phyloP scores from a whole-genome alignment of 352 stramenopile genomes.

The Pythium rhizo-oryzae region DNA sequence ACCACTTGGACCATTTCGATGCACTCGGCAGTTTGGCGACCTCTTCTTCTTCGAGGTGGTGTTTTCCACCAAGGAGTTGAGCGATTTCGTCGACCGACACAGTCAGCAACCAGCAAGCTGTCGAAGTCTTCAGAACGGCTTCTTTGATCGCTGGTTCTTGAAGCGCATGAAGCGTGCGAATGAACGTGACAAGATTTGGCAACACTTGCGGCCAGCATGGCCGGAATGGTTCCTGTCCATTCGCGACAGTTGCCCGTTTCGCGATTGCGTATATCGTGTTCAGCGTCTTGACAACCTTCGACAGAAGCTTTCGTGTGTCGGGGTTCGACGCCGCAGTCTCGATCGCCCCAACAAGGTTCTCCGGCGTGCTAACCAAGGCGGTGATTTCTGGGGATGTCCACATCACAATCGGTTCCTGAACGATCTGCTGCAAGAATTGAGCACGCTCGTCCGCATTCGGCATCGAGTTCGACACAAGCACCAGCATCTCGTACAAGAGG shows the following conservation, averaged over 20 bases:
- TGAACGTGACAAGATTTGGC: slow-evolving; percentile 62
- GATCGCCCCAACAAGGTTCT: slow-evolving; percentile 60
- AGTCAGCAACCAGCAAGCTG: slow-evolving; percentile 64
- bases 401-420: slow-evolving; percentile 60
- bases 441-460: slow-evolving; percentile 55
- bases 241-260: slow-evolving; percentile 47
- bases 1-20: slow-evolving; percentile 76
- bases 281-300: slow-evolving; percentile 71
- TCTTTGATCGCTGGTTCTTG: slow-evolving; percentile 56
- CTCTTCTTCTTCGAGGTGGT: slow-evolving; percentile 72
- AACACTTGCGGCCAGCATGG: slow-evolving; percentile 68
- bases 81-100: slow-evolving; percentile 78
- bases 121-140: slow-evolving; percentile 53
- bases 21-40: slow-evolving; percentile 49
- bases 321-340: slow-evolving; percentile 41
- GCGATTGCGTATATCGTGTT: slow-evolving; percentile 82
- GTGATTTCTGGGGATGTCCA: slow-evolving; percentile 78
- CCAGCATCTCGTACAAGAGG: slow-evolving; percentile 82
- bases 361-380: slow-evolving; percentile 51
- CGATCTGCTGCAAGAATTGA: slow-evolving; percentile 74
- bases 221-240: slow-evolving; percentile 44
- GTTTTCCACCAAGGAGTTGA: slow-evolving; percentile 74
- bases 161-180: slow-evolving; percentile 65
- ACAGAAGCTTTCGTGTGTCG: slow-evolving; percentile 48
- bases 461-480: slow-evolving; percentile 83